phyloP scores from a whole-genome alignment of 164 flowering plant genomes.

The Magnolia officinalis region DNA sequence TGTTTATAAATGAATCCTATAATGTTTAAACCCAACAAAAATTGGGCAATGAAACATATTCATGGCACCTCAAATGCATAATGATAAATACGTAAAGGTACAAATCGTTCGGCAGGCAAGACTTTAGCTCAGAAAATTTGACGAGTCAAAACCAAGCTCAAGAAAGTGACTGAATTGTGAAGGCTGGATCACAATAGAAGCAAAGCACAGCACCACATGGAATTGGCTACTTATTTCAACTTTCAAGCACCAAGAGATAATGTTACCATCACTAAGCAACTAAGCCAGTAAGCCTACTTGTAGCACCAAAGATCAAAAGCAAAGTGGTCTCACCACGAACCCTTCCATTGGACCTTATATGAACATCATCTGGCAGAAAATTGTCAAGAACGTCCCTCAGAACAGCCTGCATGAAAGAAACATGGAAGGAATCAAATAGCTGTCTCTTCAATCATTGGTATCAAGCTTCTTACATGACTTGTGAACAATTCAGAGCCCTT shows the following conservation, averaged over 20 bases:
- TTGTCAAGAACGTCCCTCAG: slow-evolving; percentile 68
- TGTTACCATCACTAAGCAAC: background rate
- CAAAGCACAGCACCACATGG: too few relatives aligned
- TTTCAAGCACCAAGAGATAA: background rate
- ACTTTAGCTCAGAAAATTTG: too few relatives aligned
- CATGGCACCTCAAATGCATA: too few relatives aligned
- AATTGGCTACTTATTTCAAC: too few relatives aligned
- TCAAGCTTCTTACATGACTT: background rate
- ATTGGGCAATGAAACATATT: too few relatives aligned
- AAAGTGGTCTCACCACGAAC: slow-evolving; percentile 69
- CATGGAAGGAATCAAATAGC: slow-evolving; percentile 4
- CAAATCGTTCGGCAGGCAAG: too few relatives aligned
- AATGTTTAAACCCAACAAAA: too few relatives aligned
- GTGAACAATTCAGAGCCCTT: background rate
- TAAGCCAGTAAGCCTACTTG: background rate
- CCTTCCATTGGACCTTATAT: slow-evolving; percentile 81
- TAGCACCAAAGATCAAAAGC: background rate
- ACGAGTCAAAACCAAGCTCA: too few relatives aligned
- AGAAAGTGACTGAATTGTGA: too few relatives aligned
- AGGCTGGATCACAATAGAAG: too few relatives aligned
- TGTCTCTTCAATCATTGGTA: background rate
- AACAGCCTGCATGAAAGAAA: slow-evolving; percentile 59
- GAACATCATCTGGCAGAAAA: slow-evolving; percentile 86
- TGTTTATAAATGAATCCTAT: too few relatives aligned
- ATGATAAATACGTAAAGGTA: too few relatives aligned